Conservation (phyloP, 108 stramenopile species). For the Cyclostephanos invisitatus region DNA sequence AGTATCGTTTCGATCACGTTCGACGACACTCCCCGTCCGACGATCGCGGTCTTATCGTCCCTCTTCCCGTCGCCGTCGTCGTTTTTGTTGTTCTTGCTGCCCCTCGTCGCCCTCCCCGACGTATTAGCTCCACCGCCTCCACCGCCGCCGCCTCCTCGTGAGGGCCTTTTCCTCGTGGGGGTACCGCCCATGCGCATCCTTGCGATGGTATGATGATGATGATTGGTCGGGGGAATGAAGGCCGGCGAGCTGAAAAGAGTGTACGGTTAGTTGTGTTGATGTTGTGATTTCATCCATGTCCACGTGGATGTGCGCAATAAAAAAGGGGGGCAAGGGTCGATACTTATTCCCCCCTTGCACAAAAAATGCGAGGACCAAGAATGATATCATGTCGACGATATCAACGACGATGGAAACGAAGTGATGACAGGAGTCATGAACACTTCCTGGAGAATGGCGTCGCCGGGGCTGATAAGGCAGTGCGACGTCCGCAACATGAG, state of each 20-base stretch:
- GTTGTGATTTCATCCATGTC: background rate
- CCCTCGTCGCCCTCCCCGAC: background rate
- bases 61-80: background rate
- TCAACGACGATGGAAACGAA: no score
- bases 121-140: background rate
- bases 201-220: background rate
- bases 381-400: no score
- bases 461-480: no score
- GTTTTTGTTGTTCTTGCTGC: background rate
- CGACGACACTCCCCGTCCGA: slow-evolving; percentile 69
- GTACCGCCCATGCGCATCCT: slow-evolving; percentile 52
- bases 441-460: no score
- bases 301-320: background rate
- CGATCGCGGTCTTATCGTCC: slow-evolving; percentile 34
- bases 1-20: slow-evolving; percentile 64
- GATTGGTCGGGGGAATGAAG: no score
- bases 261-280: no score
- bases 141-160: background rate
- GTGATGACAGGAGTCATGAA: no score
- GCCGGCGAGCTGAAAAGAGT: no score
- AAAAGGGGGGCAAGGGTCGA: no score
- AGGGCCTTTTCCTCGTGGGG: slow-evolving; percentile 9
- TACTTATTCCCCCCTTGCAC: no score
- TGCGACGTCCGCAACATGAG: no score
- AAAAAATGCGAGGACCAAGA: no score